A percentile compares a stretch with the other conserved stretches of the same genome.
These are phyloP conservation scores for Calonectria montana DNA, from an alignment of 2,329 filamentous ascomycete species.

Conservation along the genomic window DNA sequence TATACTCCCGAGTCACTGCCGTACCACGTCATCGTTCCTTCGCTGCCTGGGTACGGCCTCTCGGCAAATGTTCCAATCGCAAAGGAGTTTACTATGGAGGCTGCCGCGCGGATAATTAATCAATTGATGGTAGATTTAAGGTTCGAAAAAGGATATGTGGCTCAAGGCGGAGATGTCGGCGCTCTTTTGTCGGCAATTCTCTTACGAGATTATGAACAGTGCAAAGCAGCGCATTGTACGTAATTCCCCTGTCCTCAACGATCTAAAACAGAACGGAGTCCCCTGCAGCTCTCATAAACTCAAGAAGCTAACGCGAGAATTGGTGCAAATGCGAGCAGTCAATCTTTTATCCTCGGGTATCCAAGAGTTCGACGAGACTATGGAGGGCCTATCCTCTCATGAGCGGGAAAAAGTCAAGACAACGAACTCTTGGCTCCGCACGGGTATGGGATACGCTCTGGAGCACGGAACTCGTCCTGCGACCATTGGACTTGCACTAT, in stretches of 20 bases:
- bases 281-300: background rate
- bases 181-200: background rate
- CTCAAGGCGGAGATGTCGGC: slow-evolving; percentile 1
- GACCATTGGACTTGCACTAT: background rate
- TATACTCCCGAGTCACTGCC: background rate
- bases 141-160: background rate
- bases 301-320: background rate
- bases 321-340: background rate
- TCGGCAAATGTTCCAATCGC: background rate
- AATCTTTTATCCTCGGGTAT: background rate
- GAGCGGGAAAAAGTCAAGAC: background rate
- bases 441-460: background rate
- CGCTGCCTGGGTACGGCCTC: background rate
- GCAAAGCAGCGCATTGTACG: background rate
- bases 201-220: background rate
- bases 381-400: background rate
- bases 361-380: background rate
- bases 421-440: background rate
- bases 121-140: background rate
- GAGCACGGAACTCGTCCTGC: background rate
- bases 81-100: background rate
- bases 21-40: background rate
- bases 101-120: background rate
- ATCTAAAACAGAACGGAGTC: no score
- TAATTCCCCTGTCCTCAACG: background rate